Evolutionary conservation across 345 rosid genomes (phyloP).

Genomic region (Moricandia arvensis): DNA sequence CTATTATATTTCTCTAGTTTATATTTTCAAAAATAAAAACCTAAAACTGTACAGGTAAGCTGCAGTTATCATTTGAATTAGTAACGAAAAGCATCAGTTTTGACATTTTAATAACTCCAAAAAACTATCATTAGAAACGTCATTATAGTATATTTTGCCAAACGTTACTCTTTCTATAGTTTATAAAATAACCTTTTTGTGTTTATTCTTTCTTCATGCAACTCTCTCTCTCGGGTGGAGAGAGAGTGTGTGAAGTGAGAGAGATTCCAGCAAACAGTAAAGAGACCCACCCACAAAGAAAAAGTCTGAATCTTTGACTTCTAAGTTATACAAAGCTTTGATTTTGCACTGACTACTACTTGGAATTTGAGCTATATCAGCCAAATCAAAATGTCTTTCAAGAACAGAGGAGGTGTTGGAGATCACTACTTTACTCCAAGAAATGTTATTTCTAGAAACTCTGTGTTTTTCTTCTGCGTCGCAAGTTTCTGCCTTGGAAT

Average conservation of each 20-base stretch:
- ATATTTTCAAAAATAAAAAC: not conserved
- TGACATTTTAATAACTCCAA: constrained; percentile 5
- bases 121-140: constrained; percentile 11
- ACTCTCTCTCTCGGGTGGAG: constrained; percentile 16
- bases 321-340: constrained; percentile 16
- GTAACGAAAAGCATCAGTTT: constrained; percentile 13
- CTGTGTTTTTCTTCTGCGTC: constrained; percentile 60
- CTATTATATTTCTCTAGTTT: not conserved
- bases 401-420: constrained; percentile 43
- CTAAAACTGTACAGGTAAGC: not conserved
- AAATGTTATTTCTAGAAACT: constrained; percentile 50
- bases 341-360: constrained; percentile 17
- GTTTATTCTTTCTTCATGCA: constrained; percentile 17
- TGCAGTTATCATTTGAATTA: constrained; percentile 18
- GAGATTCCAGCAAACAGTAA: constrained; percentile 25
- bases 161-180: constrained; percentile 15
- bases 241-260: not conserved
- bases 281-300: constrained; percentile 18
- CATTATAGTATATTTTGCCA: constrained; percentile 6
- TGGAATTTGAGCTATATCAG: constrained; percentile 7
- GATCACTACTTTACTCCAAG: constrained; percentile 38
- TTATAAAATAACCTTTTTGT: not conserved
- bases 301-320: constrained; percentile 22
- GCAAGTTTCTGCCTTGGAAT: constrained; percentile 72
- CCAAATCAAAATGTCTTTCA: constrained; percentile 50